Percentiles rank a stretch among this genome's conserved stretches.
Evolutionary conservation across 2,329 filamentous ascomycete genomes (phyloP).

Genomic region (Alternaria sp.): DNA sequence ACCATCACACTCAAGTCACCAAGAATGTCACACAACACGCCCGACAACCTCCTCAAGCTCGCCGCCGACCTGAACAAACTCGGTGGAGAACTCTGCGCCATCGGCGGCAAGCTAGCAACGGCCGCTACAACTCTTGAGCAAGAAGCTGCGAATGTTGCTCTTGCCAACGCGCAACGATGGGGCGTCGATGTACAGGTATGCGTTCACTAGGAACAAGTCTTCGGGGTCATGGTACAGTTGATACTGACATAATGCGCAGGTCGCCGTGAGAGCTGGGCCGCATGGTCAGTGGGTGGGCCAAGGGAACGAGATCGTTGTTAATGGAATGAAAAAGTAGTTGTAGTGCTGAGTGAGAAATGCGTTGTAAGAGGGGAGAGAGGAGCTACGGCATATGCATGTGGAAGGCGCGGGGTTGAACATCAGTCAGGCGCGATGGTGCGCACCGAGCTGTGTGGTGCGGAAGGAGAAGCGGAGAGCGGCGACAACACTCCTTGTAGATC

Average conservation of each 20-base stretch:
- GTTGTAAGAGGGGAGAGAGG: not conserved
- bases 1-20: not conserved
- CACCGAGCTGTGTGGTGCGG: not conserved
- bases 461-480: not conserved
- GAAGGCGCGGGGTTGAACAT: not conserved
- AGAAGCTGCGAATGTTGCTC: slow-evolving; percentile 32
- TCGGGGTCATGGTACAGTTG: not conserved
- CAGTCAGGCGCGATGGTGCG: not conserved
- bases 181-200: slow-evolving; percentile 30
- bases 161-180: slow-evolving; percentile 28
- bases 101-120: slow-evolving; percentile 20
- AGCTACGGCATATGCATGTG: not conserved
- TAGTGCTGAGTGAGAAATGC: not conserved
- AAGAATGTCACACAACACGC: slow-evolving; percentile 22
- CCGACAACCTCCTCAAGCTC: slow-evolving; percentile 28
- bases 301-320: slow-evolving; percentile 2
- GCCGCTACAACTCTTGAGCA: slow-evolving; percentile 25
- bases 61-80: slow-evolving; percentile 26
- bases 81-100: slow-evolving; percentile 16
- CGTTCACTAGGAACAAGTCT: not conserved
- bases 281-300: not conserved
- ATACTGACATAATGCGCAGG: slow-evolving; percentile 11
- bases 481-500: not conserved
- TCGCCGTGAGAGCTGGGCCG: slow-evolving; percentile 17
- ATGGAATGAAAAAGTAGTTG: slow-evolving; percentile 17